Evolutionary conservation across 768 basidiomycete genomes (phyloP).

Genomic region (Xerocomus potaroensis): DNA sequence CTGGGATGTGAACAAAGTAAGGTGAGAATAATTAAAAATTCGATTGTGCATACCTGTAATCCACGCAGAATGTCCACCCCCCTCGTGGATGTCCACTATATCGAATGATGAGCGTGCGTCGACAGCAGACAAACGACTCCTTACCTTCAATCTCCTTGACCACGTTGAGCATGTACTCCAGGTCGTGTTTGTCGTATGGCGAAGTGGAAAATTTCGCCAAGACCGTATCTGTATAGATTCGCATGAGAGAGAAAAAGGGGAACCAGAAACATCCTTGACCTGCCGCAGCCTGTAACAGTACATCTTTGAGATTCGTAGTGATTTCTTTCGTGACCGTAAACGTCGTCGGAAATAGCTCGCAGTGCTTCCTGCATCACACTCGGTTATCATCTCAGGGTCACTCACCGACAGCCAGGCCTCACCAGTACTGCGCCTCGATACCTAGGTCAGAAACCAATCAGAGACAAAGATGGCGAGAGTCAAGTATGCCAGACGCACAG

Average conservation of each 20-base stretch:
- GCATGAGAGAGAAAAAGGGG: neutral
- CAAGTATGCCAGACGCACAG: conserved; percentile 22
- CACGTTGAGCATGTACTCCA: conserved; percentile 26
- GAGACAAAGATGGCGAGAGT: neutral
- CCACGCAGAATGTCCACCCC: conserved; percentile 20
- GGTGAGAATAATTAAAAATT: neutral
- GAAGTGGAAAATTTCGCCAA: conserved; percentile 32
- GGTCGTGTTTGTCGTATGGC: conserved; percentile 20
- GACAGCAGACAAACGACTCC: neutral
- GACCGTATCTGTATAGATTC: conserved; percentile 19
- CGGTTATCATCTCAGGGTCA: neutral
- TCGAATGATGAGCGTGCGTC: neutral
- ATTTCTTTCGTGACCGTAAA: conserved; percentile 17
- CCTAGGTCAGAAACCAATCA: conserved; percentile 18
- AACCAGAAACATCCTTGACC: conserved; percentile 7
- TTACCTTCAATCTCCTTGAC: conserved; percentile 29
- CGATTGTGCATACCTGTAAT: conserved; percentile 18
- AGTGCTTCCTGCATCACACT: conserved; percentile 23
- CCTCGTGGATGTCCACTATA: conserved; percentile 10
- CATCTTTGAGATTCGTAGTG: conserved; percentile 17
- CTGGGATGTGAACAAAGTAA: conserved; percentile 11
- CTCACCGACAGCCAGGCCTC: neutral
- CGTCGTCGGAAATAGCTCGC: conserved; percentile 28
- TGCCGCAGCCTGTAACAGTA: conserved; percentile 28
- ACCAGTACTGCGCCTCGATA: conserved; percentile 29